Percentiles rank a stretch among this genome's conserved stretches.
These are phyloP conservation scores for Biancaea sappan DNA, from an alignment of 306 rosid genomes.

Conservation along the genomic window DNA sequence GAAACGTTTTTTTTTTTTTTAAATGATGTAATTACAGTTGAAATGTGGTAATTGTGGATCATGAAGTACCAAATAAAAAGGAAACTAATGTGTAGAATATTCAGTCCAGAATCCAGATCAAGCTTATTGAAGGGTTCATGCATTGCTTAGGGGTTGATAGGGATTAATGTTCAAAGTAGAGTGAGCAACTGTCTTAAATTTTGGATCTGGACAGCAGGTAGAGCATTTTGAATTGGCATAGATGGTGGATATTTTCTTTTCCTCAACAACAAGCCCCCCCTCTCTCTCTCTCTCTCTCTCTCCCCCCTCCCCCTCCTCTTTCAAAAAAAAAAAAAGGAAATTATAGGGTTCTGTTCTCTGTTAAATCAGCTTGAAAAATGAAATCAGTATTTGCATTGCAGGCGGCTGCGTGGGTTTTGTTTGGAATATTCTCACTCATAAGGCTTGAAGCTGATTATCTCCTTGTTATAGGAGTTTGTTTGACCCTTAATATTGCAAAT, in stretches of 20 bases:
- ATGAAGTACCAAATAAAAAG: background rate
- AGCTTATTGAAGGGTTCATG: slow-evolving; percentile 4
- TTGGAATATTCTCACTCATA: slow-evolving; percentile 87
- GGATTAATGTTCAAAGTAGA: background rate
- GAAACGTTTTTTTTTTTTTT: background rate
- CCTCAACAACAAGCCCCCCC: too few relatives aligned
- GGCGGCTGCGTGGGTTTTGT: slow-evolving; percentile 80
- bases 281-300: too few relatives aligned
- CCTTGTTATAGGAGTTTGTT: slow-evolving; percentile 88
- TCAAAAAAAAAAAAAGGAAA: background rate
- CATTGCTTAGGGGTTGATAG: slow-evolving; percentile 4
- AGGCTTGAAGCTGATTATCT: slow-evolving; percentile 95
- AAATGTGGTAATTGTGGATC: background rate
- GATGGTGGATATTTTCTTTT: too few relatives aligned
- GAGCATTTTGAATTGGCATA: background rate
- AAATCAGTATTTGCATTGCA: slow-evolving; percentile 32
- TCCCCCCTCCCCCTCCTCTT: too few relatives aligned
- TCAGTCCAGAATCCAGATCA: background rate
- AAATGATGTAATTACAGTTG: background rate
- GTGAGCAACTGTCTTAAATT: background rate
- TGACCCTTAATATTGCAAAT: slow-evolving; percentile 90
- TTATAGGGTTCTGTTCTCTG: background rate
- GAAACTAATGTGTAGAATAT: background rate
- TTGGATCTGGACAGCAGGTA: slow-evolving; percentile 7
- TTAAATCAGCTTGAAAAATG: background rate